phyloP scores from a whole-genome alignment of 2,329 filamentous ascomycete genomes.

The Botrytis elliptica region DNA sequence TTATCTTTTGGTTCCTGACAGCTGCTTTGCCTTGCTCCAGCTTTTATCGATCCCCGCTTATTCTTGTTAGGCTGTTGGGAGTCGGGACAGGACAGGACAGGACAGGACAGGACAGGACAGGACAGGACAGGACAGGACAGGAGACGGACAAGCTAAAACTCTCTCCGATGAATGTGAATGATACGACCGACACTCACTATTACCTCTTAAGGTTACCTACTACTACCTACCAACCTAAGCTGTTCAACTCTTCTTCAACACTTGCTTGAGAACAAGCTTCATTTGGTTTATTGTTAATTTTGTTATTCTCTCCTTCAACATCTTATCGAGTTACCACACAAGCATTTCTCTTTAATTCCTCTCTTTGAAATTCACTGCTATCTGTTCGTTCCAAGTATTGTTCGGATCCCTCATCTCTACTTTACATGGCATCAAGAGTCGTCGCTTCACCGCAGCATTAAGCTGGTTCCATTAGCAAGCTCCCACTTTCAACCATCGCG shows the following conservation, averaged over 20 bases:
- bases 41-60: slow-evolving; percentile 12
- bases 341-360: not conserved
- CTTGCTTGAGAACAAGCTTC: not conserved
- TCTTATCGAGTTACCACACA: not conserved
- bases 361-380: not conserved
- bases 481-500: slow-evolving; percentile 23
- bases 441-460: slow-evolving; percentile 17
- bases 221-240: not conserved
- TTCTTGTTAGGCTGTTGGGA: not conserved
- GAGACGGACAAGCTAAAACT: not conserved
- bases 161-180: not conserved
- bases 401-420: not conserved
- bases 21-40: not conserved
- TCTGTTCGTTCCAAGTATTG: not conserved
- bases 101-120: not conserved
- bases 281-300: not conserved
- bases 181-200: not conserved
- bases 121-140: not conserved
- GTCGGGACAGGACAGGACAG: not conserved
- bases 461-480: slow-evolving; percentile 20
- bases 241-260: not conserved
- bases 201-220: not conserved
- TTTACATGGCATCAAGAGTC: slow-evolving; percentile 19
- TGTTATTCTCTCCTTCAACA: not conserved
- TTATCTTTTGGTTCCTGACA: not conserved